These are phyloP conservation scores for Cryoendolithus antarcticus DNA, from an alignment of 2,329 filamentous ascomycete genomes.

Conservation along the genomic window DNA sequence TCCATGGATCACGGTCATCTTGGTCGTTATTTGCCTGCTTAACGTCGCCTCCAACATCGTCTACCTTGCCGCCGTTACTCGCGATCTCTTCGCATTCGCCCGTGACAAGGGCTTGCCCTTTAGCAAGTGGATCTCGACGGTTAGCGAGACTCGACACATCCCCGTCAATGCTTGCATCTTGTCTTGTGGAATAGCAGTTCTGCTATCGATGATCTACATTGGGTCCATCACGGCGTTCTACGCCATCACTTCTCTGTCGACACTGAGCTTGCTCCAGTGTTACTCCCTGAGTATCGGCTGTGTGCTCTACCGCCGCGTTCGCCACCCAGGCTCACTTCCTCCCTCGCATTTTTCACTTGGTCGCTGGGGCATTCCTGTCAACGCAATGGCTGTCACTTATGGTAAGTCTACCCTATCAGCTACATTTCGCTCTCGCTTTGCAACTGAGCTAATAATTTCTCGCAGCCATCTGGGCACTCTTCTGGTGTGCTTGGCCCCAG, in stretches of 20 bases:
- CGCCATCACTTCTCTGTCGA: constrained; percentile 27
- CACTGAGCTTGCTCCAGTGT: constrained; percentile 8
- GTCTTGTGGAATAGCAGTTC: constrained; percentile 12
- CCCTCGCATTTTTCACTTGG: constrained; percentile 28
- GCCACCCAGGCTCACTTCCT: constrained; percentile 25
- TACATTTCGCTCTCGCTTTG: constrained; percentile 26
- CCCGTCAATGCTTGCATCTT: constrained; percentile 16
- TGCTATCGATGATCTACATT: constrained; percentile 17
- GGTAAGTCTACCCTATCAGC: too few species aligned
- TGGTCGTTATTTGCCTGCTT: constrained; percentile 7
- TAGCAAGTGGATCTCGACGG: constrained; percentile 11
- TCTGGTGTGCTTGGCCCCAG: too few species aligned
- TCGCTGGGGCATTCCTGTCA: constrained; percentile 25
- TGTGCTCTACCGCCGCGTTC: constrained; percentile 20
- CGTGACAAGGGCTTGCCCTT: constrained; percentile 18
- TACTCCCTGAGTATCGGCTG: constrained; percentile 15
- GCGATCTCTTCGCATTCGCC: constrained; percentile 34
- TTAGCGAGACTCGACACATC: constrained; percentile 15
- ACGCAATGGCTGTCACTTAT: constrained; percentile 25
- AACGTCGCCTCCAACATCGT: constrained; percentile 14
- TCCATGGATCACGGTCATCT: constrained; percentile 7
- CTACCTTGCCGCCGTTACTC: constrained; percentile 21
- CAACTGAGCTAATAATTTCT: too few species aligned
- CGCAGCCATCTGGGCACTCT: too few species aligned
- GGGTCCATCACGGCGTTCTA: constrained; percentile 20